A percentile compares a stretch with the other conserved stretches of the same genome.
phyloP scores from a whole-genome alignment of 495 filamentous ascomycete species.

The Penicillium odoratum region DNA sequence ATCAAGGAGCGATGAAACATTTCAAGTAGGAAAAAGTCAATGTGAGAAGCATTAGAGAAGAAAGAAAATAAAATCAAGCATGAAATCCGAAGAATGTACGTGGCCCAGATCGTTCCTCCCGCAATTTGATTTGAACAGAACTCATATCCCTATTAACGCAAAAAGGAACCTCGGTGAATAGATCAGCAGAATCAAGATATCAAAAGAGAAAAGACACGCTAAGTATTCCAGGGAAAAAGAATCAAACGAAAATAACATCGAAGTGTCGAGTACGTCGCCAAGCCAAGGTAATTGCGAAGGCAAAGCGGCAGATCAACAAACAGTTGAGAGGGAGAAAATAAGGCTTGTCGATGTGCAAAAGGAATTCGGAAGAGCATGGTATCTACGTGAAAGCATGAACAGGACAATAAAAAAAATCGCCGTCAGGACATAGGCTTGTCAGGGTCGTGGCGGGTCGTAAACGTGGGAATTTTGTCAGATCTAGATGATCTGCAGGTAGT shows the following conservation, averaged over 20 bases:
- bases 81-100: conserved; percentile 8
- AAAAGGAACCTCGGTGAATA: conserved; percentile 6
- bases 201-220: conserved; percentile 12
- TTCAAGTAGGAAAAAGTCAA: background rate
- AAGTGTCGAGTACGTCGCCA: conserved; percentile 9
- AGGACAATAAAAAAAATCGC: conserved; percentile 24
- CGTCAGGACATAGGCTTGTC: conserved; percentile 23
- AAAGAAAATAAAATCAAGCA: conserved; percentile 13
- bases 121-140: conserved; percentile 25
- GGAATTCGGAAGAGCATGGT: conserved; percentile 16
- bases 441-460: conserved; percentile 33
- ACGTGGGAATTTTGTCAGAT: conserved; percentile 13
- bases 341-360: conserved; percentile 30
- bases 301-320: conserved; percentile 8
- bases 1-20: background rate
- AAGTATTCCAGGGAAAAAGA: conserved; percentile 7
- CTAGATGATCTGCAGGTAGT: conserved; percentile 77
- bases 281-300: conserved; percentile 1
- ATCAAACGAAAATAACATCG: conserved; percentile 9
- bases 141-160: conserved; percentile 7
- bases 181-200: conserved; percentile 6
- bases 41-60: conserved; percentile 7
- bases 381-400: conserved; percentile 31
- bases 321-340: conserved; percentile 10
- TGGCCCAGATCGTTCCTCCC: conserved; percentile 19